Conservation (phyloP, 2,329 filamentous ascomycete species). For the Fusarium sp. region DNA sequence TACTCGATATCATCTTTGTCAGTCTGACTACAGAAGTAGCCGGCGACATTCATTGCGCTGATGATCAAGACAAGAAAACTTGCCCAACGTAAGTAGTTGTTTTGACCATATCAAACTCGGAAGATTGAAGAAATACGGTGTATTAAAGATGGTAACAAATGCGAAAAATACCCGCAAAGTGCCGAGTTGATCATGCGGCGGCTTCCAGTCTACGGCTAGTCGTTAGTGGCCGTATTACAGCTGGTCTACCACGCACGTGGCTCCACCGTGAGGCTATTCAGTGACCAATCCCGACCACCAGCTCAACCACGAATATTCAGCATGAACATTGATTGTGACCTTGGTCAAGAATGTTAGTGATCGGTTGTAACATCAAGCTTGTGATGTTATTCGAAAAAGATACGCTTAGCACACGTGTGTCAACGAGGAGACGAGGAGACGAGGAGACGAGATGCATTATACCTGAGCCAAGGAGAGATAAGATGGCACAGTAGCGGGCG, state of each 20-base stretch:
- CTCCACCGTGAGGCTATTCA: conserved; percentile 27
- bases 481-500: neutral
- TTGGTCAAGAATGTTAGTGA: neutral
- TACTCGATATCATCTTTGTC: conserved; percentile 32
- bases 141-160: conserved; percentile 10
- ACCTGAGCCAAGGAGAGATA: conserved; percentile 2
- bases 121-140: neutral
- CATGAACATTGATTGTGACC: neutral
- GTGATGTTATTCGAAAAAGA: neutral
- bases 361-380: neutral
- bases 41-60: conserved; percentile 16
- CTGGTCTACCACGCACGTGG: conserved; percentile 37
- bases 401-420: conserved; percentile 17
- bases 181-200: conserved; percentile 32
- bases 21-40: conserved; percentile 28
- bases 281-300: conserved; percentile 35
- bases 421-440: conserved; percentile 8
- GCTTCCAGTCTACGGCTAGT: conserved; percentile 14
- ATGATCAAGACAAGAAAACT: neutral
- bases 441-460: conserved; percentile 4
- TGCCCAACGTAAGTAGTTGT: no score
- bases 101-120: neutral
- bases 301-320: conserved; percentile 35
- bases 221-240: conserved; percentile 37
- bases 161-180: conserved; percentile 26